Conservation (phyloP, 2,329 filamentous ascomycete genomes). For the Phyllosticta capitalensis region DNA sequence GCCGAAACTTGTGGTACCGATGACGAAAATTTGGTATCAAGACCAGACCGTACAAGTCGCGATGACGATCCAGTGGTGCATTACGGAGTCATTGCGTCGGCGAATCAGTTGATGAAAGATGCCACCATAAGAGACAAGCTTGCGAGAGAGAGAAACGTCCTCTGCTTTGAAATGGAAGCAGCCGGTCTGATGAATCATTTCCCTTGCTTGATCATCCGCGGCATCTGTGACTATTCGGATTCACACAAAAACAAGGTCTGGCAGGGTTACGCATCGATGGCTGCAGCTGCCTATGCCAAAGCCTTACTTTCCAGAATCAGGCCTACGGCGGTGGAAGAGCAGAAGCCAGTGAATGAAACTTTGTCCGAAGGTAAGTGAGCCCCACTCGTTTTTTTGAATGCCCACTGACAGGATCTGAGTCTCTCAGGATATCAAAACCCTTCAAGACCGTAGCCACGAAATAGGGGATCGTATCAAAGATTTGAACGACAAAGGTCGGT, state of each 20-base stretch:
- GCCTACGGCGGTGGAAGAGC: slow-evolving; percentile 15
- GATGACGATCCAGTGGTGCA: slow-evolving; percentile 10
- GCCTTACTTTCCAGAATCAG: slow-evolving; percentile 14
- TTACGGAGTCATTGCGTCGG: slow-evolving; percentile 19
- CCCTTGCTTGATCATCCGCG: slow-evolving; percentile 10
- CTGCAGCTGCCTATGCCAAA: slow-evolving; percentile 18
- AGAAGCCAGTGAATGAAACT: slow-evolving; percentile 13
- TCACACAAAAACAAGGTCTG: slow-evolving; percentile 23
- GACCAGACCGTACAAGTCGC: not conserved
- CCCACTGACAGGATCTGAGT: not conserved
- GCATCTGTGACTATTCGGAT: slow-evolving; percentile 10
- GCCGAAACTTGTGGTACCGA: not conserved
- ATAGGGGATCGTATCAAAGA: not conserved
- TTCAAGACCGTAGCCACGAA: not conserved
- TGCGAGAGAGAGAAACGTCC: not conserved
- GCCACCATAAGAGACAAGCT: not conserved
- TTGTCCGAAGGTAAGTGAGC: slow-evolving; percentile 12
- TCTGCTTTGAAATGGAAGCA: slow-evolving; percentile 11
- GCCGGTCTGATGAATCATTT: slow-evolving; percentile 11
- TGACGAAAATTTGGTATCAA: not conserved
- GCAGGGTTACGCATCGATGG: slow-evolving; percentile 22
- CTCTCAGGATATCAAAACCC: not conserved
- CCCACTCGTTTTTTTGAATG: too few species aligned
- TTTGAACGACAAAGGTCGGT: not conserved
- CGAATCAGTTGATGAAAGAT: slow-evolving; percentile 17